These are phyloP conservation scores for Sporothrix luriei DNA, from an alignment of 2,329 filamentous ascomycete species.

Conservation along the genomic window DNA sequence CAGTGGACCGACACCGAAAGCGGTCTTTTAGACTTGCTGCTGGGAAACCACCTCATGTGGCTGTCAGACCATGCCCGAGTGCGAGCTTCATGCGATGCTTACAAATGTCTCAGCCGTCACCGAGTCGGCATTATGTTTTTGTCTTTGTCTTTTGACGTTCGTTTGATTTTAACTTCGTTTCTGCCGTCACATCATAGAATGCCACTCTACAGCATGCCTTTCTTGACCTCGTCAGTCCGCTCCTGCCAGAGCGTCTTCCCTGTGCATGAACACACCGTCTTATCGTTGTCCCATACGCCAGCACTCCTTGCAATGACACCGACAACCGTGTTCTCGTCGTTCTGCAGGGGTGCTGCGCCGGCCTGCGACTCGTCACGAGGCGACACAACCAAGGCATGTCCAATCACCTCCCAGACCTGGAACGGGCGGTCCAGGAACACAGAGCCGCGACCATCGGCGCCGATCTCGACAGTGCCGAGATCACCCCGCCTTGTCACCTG, in stretches of 20 bases:
- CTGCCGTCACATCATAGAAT: not conserved
- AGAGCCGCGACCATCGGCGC: constrained; percentile 72
- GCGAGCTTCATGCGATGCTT: constrained; percentile 2
- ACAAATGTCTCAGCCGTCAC: not conserved
- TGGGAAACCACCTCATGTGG: not conserved
- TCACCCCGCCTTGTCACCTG: constrained; percentile 59
- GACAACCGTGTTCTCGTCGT: constrained; percentile 83
- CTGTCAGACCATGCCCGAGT: not conserved
- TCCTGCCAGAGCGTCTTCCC: constrained; percentile 99
- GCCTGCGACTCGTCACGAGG: constrained; percentile 57
- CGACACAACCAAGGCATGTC: constrained; percentile 85
- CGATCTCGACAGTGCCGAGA: constrained; percentile 76
- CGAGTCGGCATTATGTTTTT: not conserved
- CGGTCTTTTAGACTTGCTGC: too few relatives aligned
- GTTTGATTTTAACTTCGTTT: not conserved
- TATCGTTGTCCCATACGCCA: constrained; percentile 98
- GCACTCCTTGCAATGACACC: constrained; percentile 94
- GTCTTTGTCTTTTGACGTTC: not conserved
- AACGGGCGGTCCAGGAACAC: constrained; percentile 80
- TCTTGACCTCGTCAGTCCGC: constrained; percentile 81
- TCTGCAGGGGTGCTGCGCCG: constrained; percentile 60
- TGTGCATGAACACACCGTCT: constrained; percentile 96
- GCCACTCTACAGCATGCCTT: constrained; percentile 74
- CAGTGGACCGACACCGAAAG: constrained; percentile 1
- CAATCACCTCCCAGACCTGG: constrained; percentile 95